Percentiles rank a stretch among this genome's conserved stretches.
phyloP scores from a whole-genome alignment of 2,329 filamentous ascomycete species.

The Xylaria polymorpha region DNA sequence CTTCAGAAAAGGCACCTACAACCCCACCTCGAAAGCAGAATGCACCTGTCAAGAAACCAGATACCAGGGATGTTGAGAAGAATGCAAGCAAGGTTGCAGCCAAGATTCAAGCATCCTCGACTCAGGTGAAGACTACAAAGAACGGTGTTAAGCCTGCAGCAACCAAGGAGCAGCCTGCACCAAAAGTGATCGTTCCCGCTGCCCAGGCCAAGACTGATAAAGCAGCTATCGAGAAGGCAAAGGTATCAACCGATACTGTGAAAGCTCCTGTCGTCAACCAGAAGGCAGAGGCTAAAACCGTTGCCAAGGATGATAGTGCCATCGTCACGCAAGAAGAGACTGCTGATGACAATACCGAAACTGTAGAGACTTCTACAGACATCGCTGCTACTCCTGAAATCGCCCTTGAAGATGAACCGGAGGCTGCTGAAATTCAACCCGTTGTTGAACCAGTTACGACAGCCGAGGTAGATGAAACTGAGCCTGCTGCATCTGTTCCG shows the following conservation, averaged over 20 bases:
- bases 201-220: conserved; percentile 42
- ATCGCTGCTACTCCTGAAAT: conserved; percentile 28
- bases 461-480: background rate
- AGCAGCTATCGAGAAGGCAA: conserved; percentile 38
- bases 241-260: conserved; percentile 39
- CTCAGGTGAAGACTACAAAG: conserved; percentile 42
- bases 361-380: conserved; percentile 37
- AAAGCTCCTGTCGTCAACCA: conserved; percentile 37
- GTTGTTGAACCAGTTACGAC: background rate
- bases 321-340: conserved; percentile 24
- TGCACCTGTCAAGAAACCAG: conserved; percentile 38
- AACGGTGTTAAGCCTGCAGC: conserved; percentile 39
- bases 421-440: conserved; percentile 22
- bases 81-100: conserved; percentile 45
- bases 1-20: conserved; percentile 67
- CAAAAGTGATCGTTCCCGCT: conserved; percentile 45
- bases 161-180: conserved; percentile 38
- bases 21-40: conserved; percentile 61
- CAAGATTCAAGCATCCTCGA: conserved; percentile 43
- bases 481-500: conserved; percentile 24
- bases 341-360: conserved; percentile 37
- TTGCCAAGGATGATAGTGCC: conserved; percentile 23
- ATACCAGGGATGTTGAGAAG: conserved; percentile 41
- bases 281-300: conserved; percentile 23
- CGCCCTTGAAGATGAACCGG: conserved; percentile 34